A percentile compares a stretch with the other conserved stretches of the same genome.
These are phyloP conservation scores for Coprinopsis cinerea DNA, from an alignment of 768 basidiomycete genomes.

Conservation along the genomic window DNA sequence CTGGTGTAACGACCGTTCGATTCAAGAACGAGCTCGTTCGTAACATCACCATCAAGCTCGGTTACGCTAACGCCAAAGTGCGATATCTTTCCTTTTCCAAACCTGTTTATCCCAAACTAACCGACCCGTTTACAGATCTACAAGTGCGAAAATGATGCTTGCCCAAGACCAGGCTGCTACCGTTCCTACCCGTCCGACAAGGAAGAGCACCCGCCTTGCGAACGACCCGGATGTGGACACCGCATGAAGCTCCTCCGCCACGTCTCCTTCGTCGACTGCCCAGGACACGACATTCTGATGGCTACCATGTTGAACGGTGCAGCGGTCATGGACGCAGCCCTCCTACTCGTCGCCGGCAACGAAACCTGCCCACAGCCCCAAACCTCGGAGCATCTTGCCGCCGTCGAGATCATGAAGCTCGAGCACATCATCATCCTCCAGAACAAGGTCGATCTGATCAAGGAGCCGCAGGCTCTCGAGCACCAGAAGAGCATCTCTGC, in stretches of 20 bases:
- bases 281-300: constrained; percentile 99
- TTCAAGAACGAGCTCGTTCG: constrained; percentile 99
- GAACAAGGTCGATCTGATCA: constrained; percentile 98
- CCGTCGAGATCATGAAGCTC: constrained; percentile 99
- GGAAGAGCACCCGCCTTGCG: constrained; percentile 90
- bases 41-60: constrained; percentile 99
- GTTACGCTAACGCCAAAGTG: constrained; percentile 98
- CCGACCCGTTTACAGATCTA: constrained; percentile 65
- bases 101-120: constrained; percentile 1
- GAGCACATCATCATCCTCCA: constrained; percentile 97
- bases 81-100: constrained; percentile 19
- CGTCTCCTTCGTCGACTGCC: constrained; percentile 98
- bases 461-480: constrained; percentile 89
- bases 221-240: constrained; percentile 85
- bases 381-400: constrained; percentile 96
- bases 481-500: constrained; percentile 94
- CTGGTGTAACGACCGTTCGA: constrained; percentile 95
- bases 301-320: constrained; percentile 99
- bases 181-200: constrained; percentile 91
- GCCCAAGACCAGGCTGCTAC: constrained; percentile 92
- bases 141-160: constrained; percentile 92
- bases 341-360: constrained; percentile 93
- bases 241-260: constrained; percentile 91
- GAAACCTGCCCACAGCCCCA: constrained; percentile 99
- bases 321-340: constrained; percentile 98